Base-by-base conservation (phyloP, 495 filamentous ascomycete species). In the Coniosporium apollinis region DNA sequence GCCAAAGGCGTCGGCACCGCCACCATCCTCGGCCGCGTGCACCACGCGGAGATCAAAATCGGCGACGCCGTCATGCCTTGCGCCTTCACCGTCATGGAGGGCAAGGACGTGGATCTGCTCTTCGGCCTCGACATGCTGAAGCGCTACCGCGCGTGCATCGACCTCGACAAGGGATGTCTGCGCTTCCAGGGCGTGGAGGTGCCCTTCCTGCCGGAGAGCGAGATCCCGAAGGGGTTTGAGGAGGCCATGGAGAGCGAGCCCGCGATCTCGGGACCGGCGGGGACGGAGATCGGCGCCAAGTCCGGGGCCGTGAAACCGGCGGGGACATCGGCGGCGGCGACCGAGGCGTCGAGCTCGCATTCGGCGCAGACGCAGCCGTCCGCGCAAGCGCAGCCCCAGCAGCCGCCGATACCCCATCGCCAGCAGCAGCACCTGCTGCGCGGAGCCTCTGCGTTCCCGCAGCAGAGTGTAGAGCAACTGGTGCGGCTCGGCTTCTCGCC, bases 81-180 rank as follows among this genome's bases (percentile, higher is more conserved):
- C 62, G 81, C 79, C 32, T 99, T 99, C 57, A 96, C 91, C n/a
- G 89, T 99, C 44, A 94, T 99, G 89, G 89, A 99, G 58, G 89
- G 89, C 22, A 99, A 96, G 57, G 74, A 81, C 39, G 89, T 96
- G n/a, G 89, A 96, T 47, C 64, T 99, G 8, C 69, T 99, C 5
- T 66, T 99, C 8, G 89, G 89, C 4, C 61, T 99, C 30, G 89
- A 99, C 52, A 99, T 99, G 80, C 61, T 96, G 33, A 92, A 84
- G 56, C 70, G 91, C 20, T 82, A 94, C 54, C 87, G 92, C 56
- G 89, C 87, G 3, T 80, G 68, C 39, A 83, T 99, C 43, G 91
- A 99, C 49, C 70, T 99, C 6, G 63, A 67, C 41, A 75, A 72
- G 48, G 76, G 79, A 40, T 75, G 72, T 20, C 68, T 99, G 13